Evolutionary conservation across 2,329 filamentous ascomycete genomes (phyloP), one percentile per base, ranked within the genome.

Genomic region (Chrysoporthe austroafricana): DNA sequence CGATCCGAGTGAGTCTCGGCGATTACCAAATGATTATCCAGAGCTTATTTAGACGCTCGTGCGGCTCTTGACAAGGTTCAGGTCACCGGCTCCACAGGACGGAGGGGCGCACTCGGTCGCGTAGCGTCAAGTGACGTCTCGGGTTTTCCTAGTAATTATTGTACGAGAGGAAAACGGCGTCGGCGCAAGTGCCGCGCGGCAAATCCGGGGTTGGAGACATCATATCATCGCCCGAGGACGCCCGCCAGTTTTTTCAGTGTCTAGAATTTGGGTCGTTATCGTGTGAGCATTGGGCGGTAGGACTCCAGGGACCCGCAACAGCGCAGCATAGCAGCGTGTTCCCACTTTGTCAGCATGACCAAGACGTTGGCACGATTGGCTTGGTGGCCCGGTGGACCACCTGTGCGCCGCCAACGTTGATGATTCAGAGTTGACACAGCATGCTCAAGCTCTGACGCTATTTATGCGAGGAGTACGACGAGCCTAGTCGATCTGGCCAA

Each of bases 11-110:
- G 50, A 16, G 26, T 57, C 36, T 56, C 62, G 44, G 42, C 36
- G 59, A 66, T 66, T 66, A 66, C 59, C 43, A 63, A 66, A 63
- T 63, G 59, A 66, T 66, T 66, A 66, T 63, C 52, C 34, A 46
- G 58, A 63, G 50, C 59, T 63, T 66, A 66, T 66, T 57, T 63
- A 66, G 50, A 63, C 32, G 52, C 64, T 26, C 44, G 50, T 34
- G 60, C 48, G 58, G n/a, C 39, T 32, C 11, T 54, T 4, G 2
- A 32, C 32, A 32, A 7, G 50, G 21, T 54, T 34, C n/a, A 13
- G 14, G 50, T 34, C 32, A n/a, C 26, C 7, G 50, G 26, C 50
- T 5, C 50, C 50, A 54, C 32, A 34, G 21, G 11, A 34, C 32
- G 21, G 3, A 26, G 26, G 26, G 26, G 26, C 26, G 26, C 26